Evolutionary conservation across 345 rosid species (phyloP), one percentile per base, ranked within the genome.

Genomic region (Eucalyptus sp.): DNA sequence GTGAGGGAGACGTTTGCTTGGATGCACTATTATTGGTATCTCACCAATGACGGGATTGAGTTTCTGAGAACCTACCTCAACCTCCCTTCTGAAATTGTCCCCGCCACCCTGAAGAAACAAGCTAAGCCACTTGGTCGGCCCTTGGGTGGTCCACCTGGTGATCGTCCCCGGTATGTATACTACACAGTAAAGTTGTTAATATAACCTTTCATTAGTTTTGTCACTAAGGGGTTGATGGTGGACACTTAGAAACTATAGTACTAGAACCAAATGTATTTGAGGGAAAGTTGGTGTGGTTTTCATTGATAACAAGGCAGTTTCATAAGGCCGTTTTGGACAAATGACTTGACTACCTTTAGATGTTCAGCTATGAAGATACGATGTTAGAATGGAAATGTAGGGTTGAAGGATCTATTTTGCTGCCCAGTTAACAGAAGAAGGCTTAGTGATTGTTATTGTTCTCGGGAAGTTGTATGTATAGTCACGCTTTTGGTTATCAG

Each of bases 11-110:
- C 98, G 3, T 97, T 97, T 50, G 97, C 99, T 31, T 97, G 99
- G 99, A 97, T 97, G 98, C 99, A 97, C 86, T 96, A 97, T 90
- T 97, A 96, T 88, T 96, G 99, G 97, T 97, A 92, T 91, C 95
- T 97, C 64, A 97, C 97, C 33, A 94, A 97, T 87, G 97, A 95
- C 44, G 99, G 99, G 89, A 97, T 97, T 60, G 97, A 95, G 89
- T 96, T 95, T 89, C 89, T 97, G 18, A 90, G 98, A 89, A 94
- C 93, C 71, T 97, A 95, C 91, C 99, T 97, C 90, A 95, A 95
- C 90, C 95, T 97, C 37, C 98, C 98, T 8, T 97, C 99, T 76
- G 99, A 97, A 90, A 96, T 96, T 54, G 99, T 96, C 85, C 99
- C 99, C 24, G 98, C 98, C 83, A 96, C 99, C 9, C 89, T 97